Base-by-base conservation (phyloP, 2,329 filamentous ascomycete genomes). In the Colletotrichum aenigma region DNA sequence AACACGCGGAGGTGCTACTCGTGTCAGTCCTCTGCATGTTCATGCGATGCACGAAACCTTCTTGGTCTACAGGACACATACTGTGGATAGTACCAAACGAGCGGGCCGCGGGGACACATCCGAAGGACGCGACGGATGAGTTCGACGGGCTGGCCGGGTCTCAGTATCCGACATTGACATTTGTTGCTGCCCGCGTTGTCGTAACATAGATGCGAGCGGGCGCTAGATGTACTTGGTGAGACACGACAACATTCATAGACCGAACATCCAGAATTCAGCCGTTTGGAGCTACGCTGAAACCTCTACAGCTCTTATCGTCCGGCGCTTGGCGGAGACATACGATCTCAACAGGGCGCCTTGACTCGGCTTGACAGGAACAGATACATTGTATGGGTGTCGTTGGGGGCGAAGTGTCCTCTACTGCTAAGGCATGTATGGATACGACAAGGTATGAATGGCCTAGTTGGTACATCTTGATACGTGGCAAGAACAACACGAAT, bases 391-490 rank as follows among this genome's bases (percentile, higher is more conserved):
- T 24, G 43, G 9, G 3, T 3, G 43, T 13, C 43, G 2, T 18
- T 12, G 12, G 43, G 43, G n/a, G 21, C n/a, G 6, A 13, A 24
- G 10, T 21, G 1, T 10, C 10, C 21, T 0, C n/a, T 21, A 24
- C 43, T 24, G 34, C 30, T 12, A 32, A 32, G 30, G 30, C 10
- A 32, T 9, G 30, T 32, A 32, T 32, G 9, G 30, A 10, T 32
- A 32, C 30, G 10, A 32, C 30, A 4, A 32, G 30, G 30, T 32
- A 9, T 21, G n/a, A 21, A 1, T 2, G 10, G n/a, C 12, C n/a
- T 13, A 13, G 10, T 21, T 52, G 0, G 12, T 21, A 13, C n/a
- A 24, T 0, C 1, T 0, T 4, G 10, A 13, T 52, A 21, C 43
- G n/a, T 52, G 10, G n/a, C 43, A 52, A n/a, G 43, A 52, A 21